A percentile compares a stretch with the other conserved stretches of the same genome.
phyloP scores from a whole-genome alignment of 345 rosid species.

The Rhodamnia argentea region DNA sequence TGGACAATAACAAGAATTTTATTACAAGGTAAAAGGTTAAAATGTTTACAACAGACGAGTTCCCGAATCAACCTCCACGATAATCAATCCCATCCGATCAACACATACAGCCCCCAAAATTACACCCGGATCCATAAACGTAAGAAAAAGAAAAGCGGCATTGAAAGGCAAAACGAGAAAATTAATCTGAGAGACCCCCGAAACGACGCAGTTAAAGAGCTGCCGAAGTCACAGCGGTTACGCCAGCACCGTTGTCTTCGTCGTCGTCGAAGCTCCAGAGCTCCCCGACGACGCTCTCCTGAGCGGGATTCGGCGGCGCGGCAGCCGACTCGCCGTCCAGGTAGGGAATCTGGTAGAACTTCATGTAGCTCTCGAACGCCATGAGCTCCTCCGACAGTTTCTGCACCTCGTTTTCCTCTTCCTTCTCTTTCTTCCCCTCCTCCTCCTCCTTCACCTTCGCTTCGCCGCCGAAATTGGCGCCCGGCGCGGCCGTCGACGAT shows the following conservation, averaged over 20 bases:
- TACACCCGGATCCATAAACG: neutral
- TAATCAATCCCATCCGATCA: neutral
- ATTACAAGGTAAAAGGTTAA: neutral
- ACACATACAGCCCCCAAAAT: neutral
- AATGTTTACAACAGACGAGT: neutral
- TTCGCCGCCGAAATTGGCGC: neutral
- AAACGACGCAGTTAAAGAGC: neutral
- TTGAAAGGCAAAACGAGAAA: neutral
- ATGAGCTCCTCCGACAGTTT: constrained; percentile 61
- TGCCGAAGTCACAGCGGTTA: neutral
- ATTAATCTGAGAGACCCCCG: neutral
- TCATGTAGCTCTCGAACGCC: constrained; percentile 70
- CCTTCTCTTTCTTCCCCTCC: constrained; percentile 9
- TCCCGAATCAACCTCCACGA: neutral
- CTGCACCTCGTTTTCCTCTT: constrained; percentile 31
- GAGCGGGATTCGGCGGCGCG: constrained; percentile 12
- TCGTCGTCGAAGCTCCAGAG: constrained; percentile 53
- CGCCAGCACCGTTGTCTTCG: neutral
- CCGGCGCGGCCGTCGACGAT: neutral
- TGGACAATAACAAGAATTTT: neutral
- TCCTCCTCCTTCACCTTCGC: constrained; percentile 1
- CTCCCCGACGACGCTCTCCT: constrained; percentile 41
- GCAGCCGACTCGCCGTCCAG: constrained; percentile 46
- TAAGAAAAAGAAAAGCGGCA: neutral
- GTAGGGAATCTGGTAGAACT: constrained; percentile 62